Evolutionary conservation across 2,329 filamentous ascomycete species (phyloP).

Genomic region (Annulohypoxylon truncatum): DNA sequence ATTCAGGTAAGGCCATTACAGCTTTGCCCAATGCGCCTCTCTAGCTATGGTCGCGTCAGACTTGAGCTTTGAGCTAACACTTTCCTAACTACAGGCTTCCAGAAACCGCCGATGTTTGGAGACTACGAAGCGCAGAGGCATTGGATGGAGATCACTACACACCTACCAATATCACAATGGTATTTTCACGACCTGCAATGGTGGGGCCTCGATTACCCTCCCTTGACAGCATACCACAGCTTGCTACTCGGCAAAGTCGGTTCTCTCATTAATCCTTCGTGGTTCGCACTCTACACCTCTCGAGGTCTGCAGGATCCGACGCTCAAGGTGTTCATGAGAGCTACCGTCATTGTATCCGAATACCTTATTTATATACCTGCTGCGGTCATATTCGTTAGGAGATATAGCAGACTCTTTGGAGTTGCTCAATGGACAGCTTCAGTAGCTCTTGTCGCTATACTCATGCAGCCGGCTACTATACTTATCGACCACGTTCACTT

Average conservation of each 20-base stretch:
- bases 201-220: conserved; percentile 98
- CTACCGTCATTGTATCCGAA: conserved; percentile 89
- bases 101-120: conserved; percentile 89
- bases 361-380: conserved; percentile 91
- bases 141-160: conserved; percentile 97
- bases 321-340: conserved; percentile 96
- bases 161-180: conserved; percentile 93
- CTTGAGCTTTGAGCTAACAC: conserved; percentile 32
- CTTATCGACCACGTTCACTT: conserved; percentile 88
- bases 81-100: conserved; percentile 67
- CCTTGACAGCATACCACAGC: conserved; percentile 97
- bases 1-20: conserved; percentile 74
- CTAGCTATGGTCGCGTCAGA: conserved; percentile 1
- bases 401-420: conserved; percentile 79
- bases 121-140: conserved; percentile 98
- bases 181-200: conserved; percentile 97
- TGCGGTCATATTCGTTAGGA: conserved; percentile 83
- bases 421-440: conserved; percentile 85
- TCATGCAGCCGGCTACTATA: conserved; percentile 91
- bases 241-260: conserved; percentile 94
- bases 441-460: conserved; percentile 86
- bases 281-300: conserved; percentile 88
- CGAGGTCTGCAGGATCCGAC: conserved; percentile 81
- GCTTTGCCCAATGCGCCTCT: neutral
- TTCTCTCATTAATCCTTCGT: conserved; percentile 78